These are phyloP conservation scores for Bipolaris sorokiniana DNA, from an alignment of 2,329 filamentous ascomycete species.

Conservation along the genomic window DNA sequence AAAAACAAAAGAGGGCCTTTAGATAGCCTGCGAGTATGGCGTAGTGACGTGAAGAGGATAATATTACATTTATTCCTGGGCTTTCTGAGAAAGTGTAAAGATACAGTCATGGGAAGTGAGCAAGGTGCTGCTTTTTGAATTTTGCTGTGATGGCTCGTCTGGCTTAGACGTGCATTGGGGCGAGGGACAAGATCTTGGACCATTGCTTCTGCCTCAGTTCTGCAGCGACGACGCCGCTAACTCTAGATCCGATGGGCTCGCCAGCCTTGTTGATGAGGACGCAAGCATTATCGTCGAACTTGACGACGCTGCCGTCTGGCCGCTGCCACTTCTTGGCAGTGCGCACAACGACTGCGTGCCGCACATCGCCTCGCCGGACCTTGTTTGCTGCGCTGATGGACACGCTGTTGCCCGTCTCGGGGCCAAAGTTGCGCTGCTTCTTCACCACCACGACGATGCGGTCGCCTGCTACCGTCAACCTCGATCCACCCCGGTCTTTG, in stretches of 20 bases:
- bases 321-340: conserved; percentile 87
- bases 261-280: conserved; percentile 96
- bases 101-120: conserved; percentile 10
- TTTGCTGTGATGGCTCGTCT: background rate
- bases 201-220: conserved; percentile 93
- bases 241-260: conserved; percentile 87
- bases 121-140: background rate
- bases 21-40: conserved; percentile 48
- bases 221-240: conserved; percentile 77
- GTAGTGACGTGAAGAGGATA: conserved; percentile 37
- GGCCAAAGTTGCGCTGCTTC: conserved; percentile 82
- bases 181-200: conserved; percentile 97
- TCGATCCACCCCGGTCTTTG: background rate
- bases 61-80: conserved; percentile 28
- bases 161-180: conserved; percentile 75
- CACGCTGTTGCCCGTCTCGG: conserved; percentile 73
- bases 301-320: conserved; percentile 85
- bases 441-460: conserved; percentile 97
- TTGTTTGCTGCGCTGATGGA: conserved; percentile 81
- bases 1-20: conserved; percentile 28
- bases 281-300: conserved; percentile 97
- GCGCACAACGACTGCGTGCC: conserved; percentile 93
- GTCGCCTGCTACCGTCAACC: conserved; percentile 68
- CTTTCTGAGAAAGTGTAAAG: conserved; percentile 15
- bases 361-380: conserved; percentile 93